phyloP scores from a whole-genome alignment of 345 rosid species.

The Camelina laxa region DNA sequence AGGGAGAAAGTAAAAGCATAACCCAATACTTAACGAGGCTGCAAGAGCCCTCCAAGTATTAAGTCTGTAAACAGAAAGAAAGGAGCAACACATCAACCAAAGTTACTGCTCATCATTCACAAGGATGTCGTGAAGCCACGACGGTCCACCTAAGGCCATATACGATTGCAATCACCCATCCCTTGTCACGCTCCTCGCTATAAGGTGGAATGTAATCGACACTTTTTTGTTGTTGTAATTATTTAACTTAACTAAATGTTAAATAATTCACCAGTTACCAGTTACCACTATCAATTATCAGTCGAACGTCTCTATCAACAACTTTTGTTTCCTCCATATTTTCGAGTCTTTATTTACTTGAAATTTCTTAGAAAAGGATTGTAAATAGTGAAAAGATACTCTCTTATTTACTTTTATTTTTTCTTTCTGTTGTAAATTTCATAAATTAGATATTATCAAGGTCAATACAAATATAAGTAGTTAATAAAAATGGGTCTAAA shows the following conservation, averaged over 20 bases:
- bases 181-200: too few relatives aligned
- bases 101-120: too few relatives aligned
- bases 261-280: background rate
- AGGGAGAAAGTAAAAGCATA: too few relatives aligned
- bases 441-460: background rate
- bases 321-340: background rate
- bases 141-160: too few relatives aligned
- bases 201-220: background rate
- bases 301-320: background rate
- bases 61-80: too few relatives aligned
- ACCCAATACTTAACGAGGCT: too few relatives aligned
- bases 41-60: too few relatives aligned
- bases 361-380: background rate
- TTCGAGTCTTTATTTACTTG: background rate
- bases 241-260: background rate
- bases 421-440: background rate
- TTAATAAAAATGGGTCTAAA: conserved; percentile 20
- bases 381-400: background rate
- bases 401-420: background rate
- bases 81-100: too few relatives aligned
- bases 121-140: too few relatives aligned
- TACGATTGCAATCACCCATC: too few relatives aligned
- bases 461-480: conserved; percentile 3
- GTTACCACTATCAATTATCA: background rate
- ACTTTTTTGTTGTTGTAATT: background rate